phyloP scores from a whole-genome alignment of 768 basidiomycete genomes.

The Tricholoma bakamatsutake region DNA sequence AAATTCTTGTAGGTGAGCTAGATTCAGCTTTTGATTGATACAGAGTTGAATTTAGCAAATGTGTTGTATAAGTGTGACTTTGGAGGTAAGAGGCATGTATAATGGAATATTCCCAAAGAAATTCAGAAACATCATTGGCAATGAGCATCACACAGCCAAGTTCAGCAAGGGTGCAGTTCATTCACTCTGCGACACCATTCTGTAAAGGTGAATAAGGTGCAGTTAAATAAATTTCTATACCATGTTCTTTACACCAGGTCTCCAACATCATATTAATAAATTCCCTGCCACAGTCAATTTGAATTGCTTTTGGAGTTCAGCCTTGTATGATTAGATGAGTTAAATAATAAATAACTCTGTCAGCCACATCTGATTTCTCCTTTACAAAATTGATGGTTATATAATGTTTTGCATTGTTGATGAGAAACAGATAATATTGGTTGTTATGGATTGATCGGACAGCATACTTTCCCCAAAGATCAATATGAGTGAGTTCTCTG shows the following conservation, averaged over 20 bases:
- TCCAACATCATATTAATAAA: neutral
- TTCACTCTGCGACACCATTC: slow-evolving; percentile 28
- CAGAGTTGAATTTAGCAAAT: slow-evolving; percentile 6
- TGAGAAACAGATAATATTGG: slow-evolving; percentile 4
- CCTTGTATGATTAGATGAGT: too few relatives aligned
- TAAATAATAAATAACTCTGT: neutral
- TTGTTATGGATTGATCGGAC: slow-evolving; percentile 6
- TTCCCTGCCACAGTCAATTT: slow-evolving; percentile 1
- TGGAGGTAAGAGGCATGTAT: neutral
- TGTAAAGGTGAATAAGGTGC: too few relatives aligned
- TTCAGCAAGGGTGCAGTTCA: slow-evolving; percentile 19
- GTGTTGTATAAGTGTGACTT: neutral
- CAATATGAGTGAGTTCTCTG: neutral
- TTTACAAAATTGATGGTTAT: neutral
- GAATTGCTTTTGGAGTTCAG: neutral
- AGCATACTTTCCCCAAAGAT: slow-evolving; percentile 5
- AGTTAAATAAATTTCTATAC: too few relatives aligned
- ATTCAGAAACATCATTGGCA: slow-evolving; percentile 1
- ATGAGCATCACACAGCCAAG: slow-evolving; percentile 5
- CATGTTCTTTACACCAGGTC: slow-evolving; percentile 10
- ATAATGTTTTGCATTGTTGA: slow-evolving; percentile 2
- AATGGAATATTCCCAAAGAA: neutral
- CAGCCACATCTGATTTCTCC: neutral
- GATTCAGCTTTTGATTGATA: slow-evolving; percentile 15
- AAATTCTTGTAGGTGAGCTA: too few relatives aligned